Percentiles rank a stretch among this genome's conserved stretches.
Evolutionary conservation across 129 eudicot genomes (phyloP).

Genomic region (Arctium minus): DNA sequence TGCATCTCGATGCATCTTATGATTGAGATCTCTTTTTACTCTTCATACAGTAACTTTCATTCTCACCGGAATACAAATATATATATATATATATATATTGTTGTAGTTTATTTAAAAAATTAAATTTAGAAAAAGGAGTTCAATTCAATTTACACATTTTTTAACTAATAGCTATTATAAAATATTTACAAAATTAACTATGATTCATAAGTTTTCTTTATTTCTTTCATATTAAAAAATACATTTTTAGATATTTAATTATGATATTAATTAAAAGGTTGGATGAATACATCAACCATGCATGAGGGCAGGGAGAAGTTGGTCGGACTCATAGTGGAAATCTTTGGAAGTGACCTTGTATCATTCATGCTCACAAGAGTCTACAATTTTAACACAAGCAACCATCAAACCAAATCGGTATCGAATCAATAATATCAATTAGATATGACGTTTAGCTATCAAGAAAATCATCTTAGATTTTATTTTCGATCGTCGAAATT

Average conservation of each 20-base stretch:
- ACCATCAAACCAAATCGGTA: neutral
- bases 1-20: too few species aligned
- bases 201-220: neutral
- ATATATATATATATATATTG: too few species aligned
- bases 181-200: neutral
- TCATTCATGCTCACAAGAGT: neutral
- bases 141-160: too few species aligned
- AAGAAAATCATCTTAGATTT: neutral
- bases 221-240: neutral
- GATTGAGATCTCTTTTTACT: too few species aligned
- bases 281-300: conserved; percentile 5
- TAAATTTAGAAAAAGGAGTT: too few species aligned
- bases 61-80: too few species aligned
- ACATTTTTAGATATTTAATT: neutral
- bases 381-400: neutral
- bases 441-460: neutral
- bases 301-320: conserved; percentile 10
- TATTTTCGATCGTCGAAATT: neutral
- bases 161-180: neutral
- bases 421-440: neutral
- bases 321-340: conserved; percentile 14
- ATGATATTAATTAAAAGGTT: neutral
- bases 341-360: neutral
- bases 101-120: too few species aligned
- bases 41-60: too few species aligned